Evolutionary conservation across 257 asterid genomes (phyloP), one percentile per base, ranked within the genome.

Genomic region (Ilex asprella): DNA sequence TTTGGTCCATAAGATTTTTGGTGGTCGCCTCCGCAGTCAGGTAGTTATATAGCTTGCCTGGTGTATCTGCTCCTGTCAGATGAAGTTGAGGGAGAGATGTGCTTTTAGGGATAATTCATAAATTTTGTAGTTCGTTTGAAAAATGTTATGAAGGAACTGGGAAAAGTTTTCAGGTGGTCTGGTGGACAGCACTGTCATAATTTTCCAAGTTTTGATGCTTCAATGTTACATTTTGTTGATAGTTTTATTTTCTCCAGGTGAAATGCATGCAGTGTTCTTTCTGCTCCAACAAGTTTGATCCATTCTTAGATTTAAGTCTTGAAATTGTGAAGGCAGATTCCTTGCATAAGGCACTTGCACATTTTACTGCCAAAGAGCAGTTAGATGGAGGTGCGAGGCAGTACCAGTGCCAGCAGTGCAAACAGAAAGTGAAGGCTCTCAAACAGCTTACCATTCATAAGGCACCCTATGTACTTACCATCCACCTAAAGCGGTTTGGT

Each of bases 1-100:
- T 75, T 83, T 92, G 81, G 97, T 92, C 66, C 99, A 92, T 74
- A 92, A 84, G 84, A 92, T 92, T 59, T 92, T 92, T 70, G 99
- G 99, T 35, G 99, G 99, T 31, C 84, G 86, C 58, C 79, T 92
- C 59, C 82, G 97, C 52, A 92, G 99, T 75, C 97, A 85, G 97
- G 99, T 92, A 73, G 64, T 47, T 50, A 21, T 8, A 35, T 35
- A 3, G 41, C 41, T 35, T 35, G 41, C 41, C 5, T 35, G 5
- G 5, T 3, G 7, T 35, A 1, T 35, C 8, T 8, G 5, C 41
- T 8, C 41, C 41, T 35, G 41, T 35, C 8, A 8, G 7, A 35
- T 4, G 41, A 35, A 35, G 8, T 35, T 3, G 41, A 35, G 8
- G 41, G 41, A 35, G 41, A 35, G 41, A 35, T 35, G 41, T 35